Conservation (phyloP, 208 protist species). For the Trichomonas tenax region DNA sequence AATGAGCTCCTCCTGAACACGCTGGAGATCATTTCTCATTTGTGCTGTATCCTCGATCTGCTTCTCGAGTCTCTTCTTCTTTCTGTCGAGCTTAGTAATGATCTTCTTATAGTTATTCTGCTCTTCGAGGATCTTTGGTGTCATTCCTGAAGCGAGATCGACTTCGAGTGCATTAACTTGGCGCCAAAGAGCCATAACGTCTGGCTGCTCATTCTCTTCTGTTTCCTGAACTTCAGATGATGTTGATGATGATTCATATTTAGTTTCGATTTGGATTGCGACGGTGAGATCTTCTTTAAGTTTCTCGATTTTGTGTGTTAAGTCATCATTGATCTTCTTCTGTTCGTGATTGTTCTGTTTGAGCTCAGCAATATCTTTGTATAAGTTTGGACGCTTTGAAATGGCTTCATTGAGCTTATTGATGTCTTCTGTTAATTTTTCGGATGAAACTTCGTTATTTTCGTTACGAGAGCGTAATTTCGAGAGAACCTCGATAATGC, state of each 20-base stretch:
- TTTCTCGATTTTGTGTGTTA: neutral
- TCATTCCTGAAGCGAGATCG: neutral
- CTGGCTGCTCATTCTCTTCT: neutral
- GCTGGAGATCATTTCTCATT: neutral
- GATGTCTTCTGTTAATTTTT: neutral
- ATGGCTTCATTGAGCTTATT: neutral
- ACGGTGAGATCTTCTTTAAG: neutral
- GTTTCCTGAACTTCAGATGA: neutral
- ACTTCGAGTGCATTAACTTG: neutral
- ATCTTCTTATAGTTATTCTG: neutral
- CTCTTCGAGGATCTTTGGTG: neutral
- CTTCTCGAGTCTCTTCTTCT: neutral
- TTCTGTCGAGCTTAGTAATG: neutral
- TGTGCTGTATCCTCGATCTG: neutral
- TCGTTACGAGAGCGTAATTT: neutral
- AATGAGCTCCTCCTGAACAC: neutral
- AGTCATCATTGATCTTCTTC: neutral
- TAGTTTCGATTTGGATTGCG: neutral
- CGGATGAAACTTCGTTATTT: neutral
- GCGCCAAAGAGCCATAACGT: neutral
- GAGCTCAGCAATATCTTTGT: neutral
- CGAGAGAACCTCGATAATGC: neutral
- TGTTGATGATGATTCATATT: neutral
- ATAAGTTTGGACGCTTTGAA: neutral
- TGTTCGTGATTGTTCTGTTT: neutral